Conservation (phyloP, 345 rosid species). For the Euphorbia pulcherrima region DNA sequence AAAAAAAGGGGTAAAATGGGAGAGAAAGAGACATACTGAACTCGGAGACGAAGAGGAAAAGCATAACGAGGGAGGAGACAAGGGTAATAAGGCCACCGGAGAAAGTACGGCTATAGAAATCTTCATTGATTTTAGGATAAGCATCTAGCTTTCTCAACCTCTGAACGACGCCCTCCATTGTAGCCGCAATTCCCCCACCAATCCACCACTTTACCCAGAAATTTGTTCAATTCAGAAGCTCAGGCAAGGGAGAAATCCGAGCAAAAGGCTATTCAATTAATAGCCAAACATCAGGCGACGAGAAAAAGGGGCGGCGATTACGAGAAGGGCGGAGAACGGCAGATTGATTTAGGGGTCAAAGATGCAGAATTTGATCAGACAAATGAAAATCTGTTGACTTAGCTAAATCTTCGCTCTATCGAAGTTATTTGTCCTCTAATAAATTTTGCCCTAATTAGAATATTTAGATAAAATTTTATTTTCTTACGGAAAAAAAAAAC, state of each 20-base stretch:
- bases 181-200: neutral
- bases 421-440: neutral
- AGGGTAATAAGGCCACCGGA: slow-evolving; percentile 87
- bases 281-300: neutral
- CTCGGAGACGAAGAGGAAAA: slow-evolving; percentile 75
- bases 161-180: slow-evolving; percentile 41
- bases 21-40: slow-evolving; percentile 39
- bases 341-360: neutral
- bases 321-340: slow-evolving; percentile 4
- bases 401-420: neutral
- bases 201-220: neutral
- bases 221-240: neutral
- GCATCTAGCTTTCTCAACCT: slow-evolving; percentile 72
- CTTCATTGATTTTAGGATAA: slow-evolving; percentile 85
- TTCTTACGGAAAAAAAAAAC: neutral
- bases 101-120: slow-evolving; percentile 77
- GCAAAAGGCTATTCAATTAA: neutral
- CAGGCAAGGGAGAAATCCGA: neutral
- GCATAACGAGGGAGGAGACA: slow-evolving; percentile 51
- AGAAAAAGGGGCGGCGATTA: neutral
- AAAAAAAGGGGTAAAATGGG: neutral
- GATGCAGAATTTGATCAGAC: neutral
- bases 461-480: neutral
- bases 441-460: neutral
- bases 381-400: neutral